phyloP scores from a whole-genome alignment of 1,284 basidiomycete genomes.

The Ustilago crameri region DNA sequence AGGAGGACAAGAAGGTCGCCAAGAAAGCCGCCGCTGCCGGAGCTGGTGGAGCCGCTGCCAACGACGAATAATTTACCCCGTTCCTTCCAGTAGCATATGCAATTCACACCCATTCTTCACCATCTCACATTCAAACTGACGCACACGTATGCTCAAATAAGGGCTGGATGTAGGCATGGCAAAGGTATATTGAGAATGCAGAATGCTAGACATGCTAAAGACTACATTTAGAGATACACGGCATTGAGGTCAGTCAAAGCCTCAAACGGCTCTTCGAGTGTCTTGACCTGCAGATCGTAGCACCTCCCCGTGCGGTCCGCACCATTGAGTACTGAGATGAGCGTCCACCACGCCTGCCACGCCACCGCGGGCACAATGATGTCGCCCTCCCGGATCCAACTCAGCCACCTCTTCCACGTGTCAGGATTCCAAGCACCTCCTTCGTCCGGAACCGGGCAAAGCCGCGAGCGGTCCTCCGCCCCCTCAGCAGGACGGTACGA shows the following conservation, averaged over 20 bases:
- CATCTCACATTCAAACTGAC: not conserved
- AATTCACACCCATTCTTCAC: not conserved
- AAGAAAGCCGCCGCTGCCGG: constrained; percentile 47
- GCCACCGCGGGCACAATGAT: constrained; percentile 59
- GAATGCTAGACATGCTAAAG: not conserved
- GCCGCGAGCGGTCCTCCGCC: constrained; percentile 32
- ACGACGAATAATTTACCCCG: constrained; percentile 27
- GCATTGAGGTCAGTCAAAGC: constrained; percentile 48
- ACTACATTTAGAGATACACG: constrained; percentile 52
- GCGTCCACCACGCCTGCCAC: constrained; percentile 67
- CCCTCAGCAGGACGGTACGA: constrained; percentile 42
- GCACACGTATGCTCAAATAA: not conserved
- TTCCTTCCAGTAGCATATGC: not conserved
- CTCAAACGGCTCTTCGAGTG: constrained; percentile 54
- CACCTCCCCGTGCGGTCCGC: constrained; percentile 58
- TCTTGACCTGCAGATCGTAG: constrained; percentile 63
- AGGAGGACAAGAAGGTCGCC: constrained; percentile 62
- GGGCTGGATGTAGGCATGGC: not conserved
- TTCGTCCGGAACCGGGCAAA: constrained; percentile 58
- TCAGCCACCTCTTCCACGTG: constrained; percentile 59
- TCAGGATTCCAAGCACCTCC: constrained; percentile 50
- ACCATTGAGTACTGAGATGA: constrained; percentile 64
- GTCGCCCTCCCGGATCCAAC: constrained; percentile 49
- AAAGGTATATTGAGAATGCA: constrained; percentile 2
- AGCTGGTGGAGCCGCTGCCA: constrained; percentile 6